phyloP scores from a whole-genome alignment of 2,329 filamentous ascomycete genomes.

The Cercospora janseana region DNA sequence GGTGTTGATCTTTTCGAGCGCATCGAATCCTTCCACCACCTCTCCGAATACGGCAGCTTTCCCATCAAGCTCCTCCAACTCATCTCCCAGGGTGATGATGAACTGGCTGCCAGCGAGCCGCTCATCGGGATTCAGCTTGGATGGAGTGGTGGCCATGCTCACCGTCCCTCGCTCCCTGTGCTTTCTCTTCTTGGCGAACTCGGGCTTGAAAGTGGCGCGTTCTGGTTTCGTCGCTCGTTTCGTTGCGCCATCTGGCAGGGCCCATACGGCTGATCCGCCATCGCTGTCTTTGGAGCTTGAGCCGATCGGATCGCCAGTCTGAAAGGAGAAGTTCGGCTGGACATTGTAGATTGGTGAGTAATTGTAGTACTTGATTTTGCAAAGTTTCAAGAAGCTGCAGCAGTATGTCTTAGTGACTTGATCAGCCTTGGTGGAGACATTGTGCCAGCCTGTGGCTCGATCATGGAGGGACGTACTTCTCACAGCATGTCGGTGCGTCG shows the following conservation, averaged over 20 bases:
- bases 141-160: conserved; percentile 91
- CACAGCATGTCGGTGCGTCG: conserved; percentile 84
- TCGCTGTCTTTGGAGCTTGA: conserved; percentile 81
- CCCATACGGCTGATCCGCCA: conserved; percentile 93
- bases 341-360: conserved; percentile 89
- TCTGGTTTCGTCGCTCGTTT: conserved; percentile 60
- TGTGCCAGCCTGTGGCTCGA: conserved; percentile 7
- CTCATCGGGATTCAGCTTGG: conserved; percentile 72
- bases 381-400: conserved; percentile 89
- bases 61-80: conserved; percentile 85
- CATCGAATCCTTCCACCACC: conserved; percentile 93
- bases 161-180: conserved; percentile 88
- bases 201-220: conserved; percentile 62
- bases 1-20: conserved; percentile 86
- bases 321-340: conserved; percentile 93
- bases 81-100: conserved; percentile 83
- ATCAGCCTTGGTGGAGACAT: conserved; percentile 50
- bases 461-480: conserved; percentile 91
- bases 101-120: conserved; percentile 89
- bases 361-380: conserved; percentile 99
- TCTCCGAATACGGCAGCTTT: conserved; percentile 95
- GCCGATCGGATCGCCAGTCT: conserved; percentile 90
- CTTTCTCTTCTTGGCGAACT: conserved; percentile 82
- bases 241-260: conserved; percentile 64
- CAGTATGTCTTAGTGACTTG: conserved; percentile 52